Evolutionary conservation across 192 early-diverging fungal species (phyloP).

Genomic region (Podila minutissima): DNA sequence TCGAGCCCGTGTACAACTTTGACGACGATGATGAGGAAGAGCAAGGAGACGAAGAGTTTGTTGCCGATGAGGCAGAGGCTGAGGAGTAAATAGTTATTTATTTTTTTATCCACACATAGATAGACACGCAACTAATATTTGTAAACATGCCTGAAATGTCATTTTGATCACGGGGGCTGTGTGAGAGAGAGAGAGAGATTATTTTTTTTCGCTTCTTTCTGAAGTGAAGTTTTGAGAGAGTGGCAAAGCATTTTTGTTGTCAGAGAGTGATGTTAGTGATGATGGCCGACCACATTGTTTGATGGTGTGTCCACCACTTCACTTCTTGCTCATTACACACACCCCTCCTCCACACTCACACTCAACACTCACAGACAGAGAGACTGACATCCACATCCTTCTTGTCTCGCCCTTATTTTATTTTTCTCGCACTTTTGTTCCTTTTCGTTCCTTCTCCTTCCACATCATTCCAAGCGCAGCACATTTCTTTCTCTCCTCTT

Average conservation of each 20-base stretch:
- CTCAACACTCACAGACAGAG: neutral
- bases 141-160: no score
- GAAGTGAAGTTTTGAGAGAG: no score
- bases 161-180: no score
- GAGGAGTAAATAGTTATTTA: slow-evolving; percentile 4
- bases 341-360: neutral
- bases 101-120: no score
- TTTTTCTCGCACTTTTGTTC: neutral
- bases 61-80: slow-evolving; percentile 13
- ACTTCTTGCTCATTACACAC: no score
- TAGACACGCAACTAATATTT: no score
- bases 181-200: no score
- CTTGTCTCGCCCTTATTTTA: neutral
- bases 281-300: no score
- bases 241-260: no score
- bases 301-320: no score
- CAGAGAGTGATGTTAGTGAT: no score
- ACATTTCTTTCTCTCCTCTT: neutral
- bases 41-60: slow-evolving; percentile 6
- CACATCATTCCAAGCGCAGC: neutral
- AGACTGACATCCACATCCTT: neutral
- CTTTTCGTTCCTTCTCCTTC: neutral
- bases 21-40: slow-evolving; percentile 5
- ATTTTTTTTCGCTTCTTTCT: no score
- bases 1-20: slow-evolving; percentile 14